These are phyloP conservation scores for Metschnikowia peoriensis DNA, from an alignment of 805 yeast species.

Conservation along the genomic window DNA sequence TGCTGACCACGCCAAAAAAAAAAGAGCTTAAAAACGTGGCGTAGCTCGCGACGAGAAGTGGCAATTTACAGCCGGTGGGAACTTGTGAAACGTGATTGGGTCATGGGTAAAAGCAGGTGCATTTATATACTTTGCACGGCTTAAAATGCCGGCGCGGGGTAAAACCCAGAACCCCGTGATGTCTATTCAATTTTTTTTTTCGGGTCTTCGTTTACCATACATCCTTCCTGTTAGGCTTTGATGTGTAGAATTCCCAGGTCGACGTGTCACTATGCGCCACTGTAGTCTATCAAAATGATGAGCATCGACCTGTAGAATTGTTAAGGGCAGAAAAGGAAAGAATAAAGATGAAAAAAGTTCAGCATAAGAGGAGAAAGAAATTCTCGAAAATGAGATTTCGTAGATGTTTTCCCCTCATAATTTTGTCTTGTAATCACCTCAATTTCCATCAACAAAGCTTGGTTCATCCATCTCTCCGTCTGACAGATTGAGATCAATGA, in stretches of 20 bases:
- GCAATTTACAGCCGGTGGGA: slow-evolving; percentile 8
- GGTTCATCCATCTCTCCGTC: slow-evolving; percentile 7
- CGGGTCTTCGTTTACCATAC: no score
- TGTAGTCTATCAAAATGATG: no score
- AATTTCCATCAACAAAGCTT: not conserved
- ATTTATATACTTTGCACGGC: not conserved
- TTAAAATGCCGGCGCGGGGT: not conserved
- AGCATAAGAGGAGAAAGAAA: no score
- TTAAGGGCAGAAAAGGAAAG: no score
- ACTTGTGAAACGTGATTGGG: slow-evolving; percentile 3
- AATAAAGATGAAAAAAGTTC: no score
- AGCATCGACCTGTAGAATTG: no score
- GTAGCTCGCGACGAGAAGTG: slow-evolving; percentile 3
- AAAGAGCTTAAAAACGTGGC: not conserved
- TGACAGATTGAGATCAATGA: slow-evolving; percentile 7
- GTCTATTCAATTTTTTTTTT: not conserved
- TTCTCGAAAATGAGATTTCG: no score
- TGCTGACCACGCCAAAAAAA: not conserved
- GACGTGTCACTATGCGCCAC: no score
- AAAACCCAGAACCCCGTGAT: not conserved
- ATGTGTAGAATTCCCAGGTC: no score
- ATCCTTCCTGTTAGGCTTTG: no score
- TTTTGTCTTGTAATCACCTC: not conserved
- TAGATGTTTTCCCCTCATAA: no score
- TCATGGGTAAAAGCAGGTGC: slow-evolving; percentile 1